These are phyloP conservation scores for Blastomyces percursus DNA, from an alignment of 2,329 filamentous ascomycete genomes.

Conservation along the genomic window DNA sequence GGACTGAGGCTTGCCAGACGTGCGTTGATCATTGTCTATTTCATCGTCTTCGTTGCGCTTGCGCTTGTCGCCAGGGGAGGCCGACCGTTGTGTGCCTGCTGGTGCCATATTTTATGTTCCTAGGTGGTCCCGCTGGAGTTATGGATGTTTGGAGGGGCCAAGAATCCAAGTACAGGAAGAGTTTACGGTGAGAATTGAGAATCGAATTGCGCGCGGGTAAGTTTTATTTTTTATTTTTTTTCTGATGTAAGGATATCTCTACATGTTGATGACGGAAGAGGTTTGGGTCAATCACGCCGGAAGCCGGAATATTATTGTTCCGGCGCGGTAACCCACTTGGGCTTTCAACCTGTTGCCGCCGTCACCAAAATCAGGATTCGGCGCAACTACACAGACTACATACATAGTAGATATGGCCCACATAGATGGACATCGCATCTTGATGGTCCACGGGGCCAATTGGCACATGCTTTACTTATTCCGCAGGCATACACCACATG, in stretches of 20 bases:
- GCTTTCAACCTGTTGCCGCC: too few species aligned
- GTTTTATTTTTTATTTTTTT: too few species aligned
- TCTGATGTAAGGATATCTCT: too few species aligned
- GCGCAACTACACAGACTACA: neutral
- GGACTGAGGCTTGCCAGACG: neutral
- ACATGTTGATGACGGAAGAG: too few species aligned
- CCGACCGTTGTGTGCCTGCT: neutral
- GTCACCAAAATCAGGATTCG: neutral
- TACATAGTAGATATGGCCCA: neutral
- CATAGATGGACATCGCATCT: neutral
- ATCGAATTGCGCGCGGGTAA: neutral
- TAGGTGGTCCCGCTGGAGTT: neutral
- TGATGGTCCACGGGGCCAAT: neutral
- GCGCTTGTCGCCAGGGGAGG: constrained; percentile 1
- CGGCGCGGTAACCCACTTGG: neutral
- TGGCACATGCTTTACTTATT: neutral
- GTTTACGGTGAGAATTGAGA: neutral
- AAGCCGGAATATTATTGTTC: neutral
- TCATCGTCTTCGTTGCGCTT: constrained; percentile 3
- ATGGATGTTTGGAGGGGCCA: neutral
- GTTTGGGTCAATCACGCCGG: too few species aligned
- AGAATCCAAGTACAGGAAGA: neutral
- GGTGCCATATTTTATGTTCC: neutral
- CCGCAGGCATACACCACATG: neutral
- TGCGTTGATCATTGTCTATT: neutral